Conservation (phyloP, 2,329 filamentous ascomycete genomes). For the Ophiostoma ulmi region DNA sequence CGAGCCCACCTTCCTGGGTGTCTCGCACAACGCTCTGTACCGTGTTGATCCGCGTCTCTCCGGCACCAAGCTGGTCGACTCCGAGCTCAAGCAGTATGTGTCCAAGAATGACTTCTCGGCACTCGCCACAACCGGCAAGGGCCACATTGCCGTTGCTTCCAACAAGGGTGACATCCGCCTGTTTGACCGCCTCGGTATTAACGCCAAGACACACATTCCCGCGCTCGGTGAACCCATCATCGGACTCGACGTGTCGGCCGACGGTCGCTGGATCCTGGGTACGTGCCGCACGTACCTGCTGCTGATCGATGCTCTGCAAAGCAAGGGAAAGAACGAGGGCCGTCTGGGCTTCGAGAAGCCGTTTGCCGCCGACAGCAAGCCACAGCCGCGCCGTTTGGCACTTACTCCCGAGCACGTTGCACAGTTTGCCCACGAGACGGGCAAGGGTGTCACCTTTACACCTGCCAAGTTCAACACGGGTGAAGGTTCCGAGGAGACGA, state of each 20-base stretch:
- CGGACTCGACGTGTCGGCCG: slow-evolving; percentile 89
- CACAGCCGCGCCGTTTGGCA: slow-evolving; percentile 82
- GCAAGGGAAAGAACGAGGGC: slow-evolving; percentile 90
- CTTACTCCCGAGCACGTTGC: slow-evolving; percentile 89
- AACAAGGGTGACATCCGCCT: slow-evolving; percentile 96
- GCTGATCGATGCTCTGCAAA: slow-evolving; percentile 85
- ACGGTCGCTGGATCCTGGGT: slow-evolving; percentile 91
- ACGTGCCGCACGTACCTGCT: slow-evolving; percentile 93
- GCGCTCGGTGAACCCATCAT: slow-evolving; percentile 93
- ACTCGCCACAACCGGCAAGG: slow-evolving; percentile 89
- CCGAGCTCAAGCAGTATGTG: slow-evolving; percentile 88
- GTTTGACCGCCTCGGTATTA: slow-evolving; percentile 93
- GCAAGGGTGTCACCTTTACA: slow-evolving; percentile 70
- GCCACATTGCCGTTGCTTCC: slow-evolving; percentile 92
- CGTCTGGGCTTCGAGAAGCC: slow-evolving; percentile 96
- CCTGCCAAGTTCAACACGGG: slow-evolving; percentile 49
- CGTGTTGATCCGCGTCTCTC: slow-evolving; percentile 85
- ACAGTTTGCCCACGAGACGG: slow-evolving; percentile 95
- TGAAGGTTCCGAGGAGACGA: slow-evolving; percentile 73
- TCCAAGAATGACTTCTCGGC: slow-evolving; percentile 98
- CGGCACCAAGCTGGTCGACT: slow-evolving; percentile 87
- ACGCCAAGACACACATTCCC: slow-evolving; percentile 94
- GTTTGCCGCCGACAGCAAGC: slow-evolving; percentile 89
- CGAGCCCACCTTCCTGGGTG: slow-evolving; percentile 90
- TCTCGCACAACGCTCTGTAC: slow-evolving; percentile 88